Base-by-base conservation (phyloP, 176 grass and related monocot genomes). In the Calamus simplicifolius region DNA sequence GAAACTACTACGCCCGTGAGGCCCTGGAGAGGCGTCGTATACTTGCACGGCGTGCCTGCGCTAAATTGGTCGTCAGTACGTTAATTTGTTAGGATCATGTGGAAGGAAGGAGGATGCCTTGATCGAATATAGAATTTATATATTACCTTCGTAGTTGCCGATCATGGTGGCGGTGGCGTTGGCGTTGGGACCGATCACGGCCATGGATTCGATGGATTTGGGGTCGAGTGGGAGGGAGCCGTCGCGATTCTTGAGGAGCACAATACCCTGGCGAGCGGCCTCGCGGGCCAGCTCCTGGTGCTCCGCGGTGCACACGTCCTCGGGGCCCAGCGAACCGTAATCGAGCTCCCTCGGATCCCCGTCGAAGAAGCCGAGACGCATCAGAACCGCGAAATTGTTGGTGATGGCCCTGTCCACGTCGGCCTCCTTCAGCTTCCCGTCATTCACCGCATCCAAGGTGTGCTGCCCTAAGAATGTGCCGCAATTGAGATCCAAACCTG, bases 81-180 rank as follows among this genome's bases (percentile, higher is more conserved):
- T 43, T n/a, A n/a, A n/a, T n/a, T n/a, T n/a, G n/a, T n/a, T 10
- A 43, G 35, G 8, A 43, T 43, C 8, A 7, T 43, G 8, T 12
- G 7, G 35, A 43, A 43, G 5, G 3, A 1, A 43, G 21, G 21
- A 0, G 21, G 21, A 23, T 23, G 1, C 21, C 21, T 23, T n/a
- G n/a, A n/a, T n/a, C 21, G 21, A 23, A 23, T 23, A 23, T 23
- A 23, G 21, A 23, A 23, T 23, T 23, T 23, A 23, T 23, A 23
- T 23, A 23, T 23, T 57, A 87, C 87, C 93, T 80, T 88, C 81
- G 61, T 98, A 98, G 70, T 98, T 98, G 50, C 93, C 93, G 27
- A 98, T 91, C 93, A 98, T 98, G 69, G 84, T 85, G 64, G 72
- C 68, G 78, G 84, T 92, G 72, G 79, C 93, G 26, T 92, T 92